Evolutionary conservation across 179 eudicot species (phyloP), one percentile per base, ranked within the genome.

Genomic region (Patellifolia procumbens): DNA sequence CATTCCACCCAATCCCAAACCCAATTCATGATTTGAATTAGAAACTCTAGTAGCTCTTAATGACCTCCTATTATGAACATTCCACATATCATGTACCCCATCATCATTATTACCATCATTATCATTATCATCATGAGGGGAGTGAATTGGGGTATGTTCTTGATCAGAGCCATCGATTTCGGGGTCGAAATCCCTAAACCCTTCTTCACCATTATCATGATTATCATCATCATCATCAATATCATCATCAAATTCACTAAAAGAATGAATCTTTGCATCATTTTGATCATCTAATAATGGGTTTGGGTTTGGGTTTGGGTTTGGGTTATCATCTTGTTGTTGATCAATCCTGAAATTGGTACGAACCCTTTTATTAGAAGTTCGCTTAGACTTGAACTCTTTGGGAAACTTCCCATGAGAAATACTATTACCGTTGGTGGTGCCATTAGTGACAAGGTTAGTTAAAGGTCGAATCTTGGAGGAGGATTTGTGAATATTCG

Each of bases 391-490:
- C 60, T 70, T 69, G 64, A 65, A 66, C 15, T 56, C 74, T 29
- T 68, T 48, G 19, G 69, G 58, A 22, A 73, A 34, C 48, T 75
- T 79, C 61, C 65, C 39, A 52, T 68, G 67, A 42, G 53, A 22
- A 42, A 2, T 16, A 1, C 28, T 37, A 13, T 66, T 66, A 55
- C 64, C 63, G 55, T 69, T 85, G 24, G 55, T 68, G 45, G 69
- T 68, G 74, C 76, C 70, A 2, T 52, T n/a, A 29, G 52, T 58
- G 22, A 81, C 85, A 11, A 85, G 75, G 70, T 90, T 90, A 53
- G 91, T 88, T 7, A 90, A 68, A 5, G 89, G 91, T 0, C 90
- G 88, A 8, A 85, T 85, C 69, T 82, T 88, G 64, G 88, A 84
- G 37, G 68, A 3, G 37, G 68, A 3, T 5, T 72, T 55, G 45